Evolutionary conservation across 345 rosid genomes (phyloP).

Genomic region (Eucalyptus regnans): DNA sequence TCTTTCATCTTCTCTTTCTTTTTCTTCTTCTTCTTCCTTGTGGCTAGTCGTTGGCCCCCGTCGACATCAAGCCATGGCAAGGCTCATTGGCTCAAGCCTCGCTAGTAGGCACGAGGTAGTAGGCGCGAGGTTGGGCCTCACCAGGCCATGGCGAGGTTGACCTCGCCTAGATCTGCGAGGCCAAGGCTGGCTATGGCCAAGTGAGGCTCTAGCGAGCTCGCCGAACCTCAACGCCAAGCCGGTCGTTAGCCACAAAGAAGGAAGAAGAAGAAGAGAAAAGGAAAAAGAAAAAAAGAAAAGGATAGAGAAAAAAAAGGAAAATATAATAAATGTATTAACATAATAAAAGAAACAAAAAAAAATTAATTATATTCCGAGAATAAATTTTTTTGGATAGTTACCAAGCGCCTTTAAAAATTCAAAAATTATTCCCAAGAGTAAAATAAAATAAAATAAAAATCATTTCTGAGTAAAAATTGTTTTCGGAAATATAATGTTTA

Average conservation of each 20-base stretch:
- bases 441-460: no score
- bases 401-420: rapidly evolving
- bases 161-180: rapidly evolving
- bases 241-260: rapidly evolving
- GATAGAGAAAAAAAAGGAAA: no score
- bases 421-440: rapidly evolving
- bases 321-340: no score
- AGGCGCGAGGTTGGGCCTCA: no score
- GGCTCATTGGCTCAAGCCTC: no score
- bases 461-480: rapidly evolving
- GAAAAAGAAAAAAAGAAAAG: rapidly evolving
- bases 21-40: no score
- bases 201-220: no score
- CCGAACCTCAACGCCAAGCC: rapidly evolving
- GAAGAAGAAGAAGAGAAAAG: no score
- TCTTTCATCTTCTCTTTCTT: no score
- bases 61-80: rapidly evolving
- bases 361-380: rapidly evolving
- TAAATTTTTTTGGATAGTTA: rapidly evolving
- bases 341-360: no score
- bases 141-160: rapidly evolving
- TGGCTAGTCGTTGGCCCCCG: rapidly evolving
- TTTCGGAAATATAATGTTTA: rapidly evolving
- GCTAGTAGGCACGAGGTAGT: rapidly evolving
- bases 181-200: no score